Evolutionary conservation across 2,329 filamentous ascomycete genomes (phyloP).

Genomic region (Alternaria angustiovoidea): DNA sequence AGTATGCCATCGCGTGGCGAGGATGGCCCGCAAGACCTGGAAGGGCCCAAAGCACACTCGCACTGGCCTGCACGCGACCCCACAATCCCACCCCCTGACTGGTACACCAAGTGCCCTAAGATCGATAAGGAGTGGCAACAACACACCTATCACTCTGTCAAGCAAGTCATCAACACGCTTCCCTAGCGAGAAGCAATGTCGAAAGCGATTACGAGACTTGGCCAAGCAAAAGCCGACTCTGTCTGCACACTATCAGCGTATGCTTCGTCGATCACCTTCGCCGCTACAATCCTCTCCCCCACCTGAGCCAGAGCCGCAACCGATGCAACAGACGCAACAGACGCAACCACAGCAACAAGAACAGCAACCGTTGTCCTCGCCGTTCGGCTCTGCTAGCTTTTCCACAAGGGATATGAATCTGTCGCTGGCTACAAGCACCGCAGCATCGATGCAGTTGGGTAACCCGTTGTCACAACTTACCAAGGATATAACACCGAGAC

Average conservation of each 20-base stretch:
- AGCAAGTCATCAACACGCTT: slow-evolving; percentile 56
- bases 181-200: slow-evolving; percentile 67
- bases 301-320: slow-evolving; percentile 46
- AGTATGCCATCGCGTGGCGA: slow-evolving; percentile 69
- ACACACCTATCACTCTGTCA: slow-evolving; percentile 54
- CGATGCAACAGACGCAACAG: slow-evolving; percentile 31
- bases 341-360: slow-evolving; percentile 3
- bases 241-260: slow-evolving; percentile 69
- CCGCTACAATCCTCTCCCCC: slow-evolving; percentile 58
- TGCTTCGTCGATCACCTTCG: slow-evolving; percentile 68
- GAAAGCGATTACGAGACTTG: slow-evolving; percentile 65
- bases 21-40: slow-evolving; percentile 69
- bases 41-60: slow-evolving; percentile 54
- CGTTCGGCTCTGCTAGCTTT: slow-evolving; percentile 48
- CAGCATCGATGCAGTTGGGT: slow-evolving; percentile 60
- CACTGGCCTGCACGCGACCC: slow-evolving; percentile 23
- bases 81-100: slow-evolving; percentile 34
- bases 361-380: slow-evolving; percentile 51
- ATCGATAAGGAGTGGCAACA: slow-evolving; percentile 55
- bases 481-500: slow-evolving; percentile 44
- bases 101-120: slow-evolving; percentile 56
- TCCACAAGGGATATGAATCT: slow-evolving; percentile 60
- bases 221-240: slow-evolving; percentile 69
- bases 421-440: slow-evolving; percentile 61
- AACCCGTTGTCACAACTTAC: slow-evolving; percentile 58